These are phyloP conservation scores for Flaveria sonorensis DNA, from an alignment of 129 eudicot species.

Conservation along the genomic window DNA sequence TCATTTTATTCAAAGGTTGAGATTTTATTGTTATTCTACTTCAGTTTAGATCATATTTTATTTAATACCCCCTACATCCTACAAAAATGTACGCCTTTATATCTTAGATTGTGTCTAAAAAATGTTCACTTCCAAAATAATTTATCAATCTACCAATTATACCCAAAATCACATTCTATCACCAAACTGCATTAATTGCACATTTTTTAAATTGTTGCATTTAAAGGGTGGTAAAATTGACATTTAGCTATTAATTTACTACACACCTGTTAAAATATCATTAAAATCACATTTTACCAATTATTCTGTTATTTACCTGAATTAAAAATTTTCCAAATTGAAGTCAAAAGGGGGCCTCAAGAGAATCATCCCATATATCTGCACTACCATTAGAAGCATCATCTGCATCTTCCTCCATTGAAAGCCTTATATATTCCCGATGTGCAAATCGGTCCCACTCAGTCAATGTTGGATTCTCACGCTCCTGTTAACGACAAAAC, in stretches of 20 bases:
- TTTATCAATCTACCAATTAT: too few relatives aligned
- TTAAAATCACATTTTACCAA: not conserved
- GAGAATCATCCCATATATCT: slow-evolving; percentile 98
- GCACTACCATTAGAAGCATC: slow-evolving; percentile 97
- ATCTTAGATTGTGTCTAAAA: too few relatives aligned
- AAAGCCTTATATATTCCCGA: slow-evolving; percentile 82
- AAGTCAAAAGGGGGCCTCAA: slow-evolving; percentile 83
- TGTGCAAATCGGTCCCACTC: slow-evolving; percentile 84
- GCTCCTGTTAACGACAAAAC: slow-evolving; percentile 45
- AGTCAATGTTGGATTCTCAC: slow-evolving; percentile 72
- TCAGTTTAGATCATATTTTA: too few relatives aligned
- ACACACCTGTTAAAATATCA: not conserved
- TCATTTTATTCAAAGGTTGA: too few relatives aligned
- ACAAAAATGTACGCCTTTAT: too few relatives aligned
- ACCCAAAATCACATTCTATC: not conserved
- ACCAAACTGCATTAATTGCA: not conserved
- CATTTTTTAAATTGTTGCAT: not conserved
- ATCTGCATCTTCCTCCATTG: slow-evolving; percentile 99
- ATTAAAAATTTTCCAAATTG: slow-evolving; percentile 23
- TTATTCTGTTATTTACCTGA: slow-evolving; percentile 27
- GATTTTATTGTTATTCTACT: too few relatives aligned
- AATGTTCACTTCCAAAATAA: too few relatives aligned
- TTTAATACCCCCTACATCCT: too few relatives aligned
- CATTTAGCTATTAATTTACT: not conserved
- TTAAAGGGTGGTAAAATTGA: not conserved